Conservation (phyloP, 2,329 filamentous ascomycete species). For the Arthrobotrys pseudoclavata region DNA sequence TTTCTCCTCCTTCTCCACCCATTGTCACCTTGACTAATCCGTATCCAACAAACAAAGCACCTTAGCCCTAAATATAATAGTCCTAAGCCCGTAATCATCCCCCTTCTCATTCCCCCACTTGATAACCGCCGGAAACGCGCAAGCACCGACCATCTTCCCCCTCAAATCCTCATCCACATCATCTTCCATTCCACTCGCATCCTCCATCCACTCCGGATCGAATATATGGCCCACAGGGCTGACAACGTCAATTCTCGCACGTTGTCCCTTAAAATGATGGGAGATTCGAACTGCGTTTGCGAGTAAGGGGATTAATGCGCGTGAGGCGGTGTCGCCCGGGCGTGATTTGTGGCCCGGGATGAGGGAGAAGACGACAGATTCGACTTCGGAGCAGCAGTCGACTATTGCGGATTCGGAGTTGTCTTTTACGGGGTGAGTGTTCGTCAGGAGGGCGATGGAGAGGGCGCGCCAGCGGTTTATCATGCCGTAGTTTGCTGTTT, state of each 20-base stretch:
- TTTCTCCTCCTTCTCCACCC: neutral
- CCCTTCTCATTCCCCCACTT: constrained; percentile 60
- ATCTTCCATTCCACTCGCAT: constrained; percentile 51
- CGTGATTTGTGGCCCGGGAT: constrained; percentile 53
- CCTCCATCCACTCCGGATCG: constrained; percentile 60
- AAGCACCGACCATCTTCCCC: constrained; percentile 59
- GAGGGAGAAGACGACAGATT: constrained; percentile 58
- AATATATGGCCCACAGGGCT: constrained; percentile 53
- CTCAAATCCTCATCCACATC: constrained; percentile 56
- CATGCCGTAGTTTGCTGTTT: constrained; percentile 54
- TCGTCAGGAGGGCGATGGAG: constrained; percentile 46
- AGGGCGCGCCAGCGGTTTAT: constrained; percentile 60
- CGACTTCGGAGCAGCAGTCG: constrained; percentile 58
- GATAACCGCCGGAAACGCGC: constrained; percentile 54
- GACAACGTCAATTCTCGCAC: constrained; percentile 53
- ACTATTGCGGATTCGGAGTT: constrained; percentile 55
- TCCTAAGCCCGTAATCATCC: constrained; percentile 46
- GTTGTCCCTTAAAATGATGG: constrained; percentile 55
- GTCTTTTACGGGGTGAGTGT: constrained; percentile 53
- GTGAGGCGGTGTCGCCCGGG: constrained; percentile 48
- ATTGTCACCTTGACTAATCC: constrained; percentile 22
- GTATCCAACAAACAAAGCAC: constrained; percentile 58
- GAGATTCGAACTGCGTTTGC: constrained; percentile 52
- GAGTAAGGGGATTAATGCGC: constrained; percentile 50
- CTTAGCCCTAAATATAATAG: constrained; percentile 54